Evolutionary conservation across 106 monocot genomes (phyloP).

Genomic region (Phalaenopsis aphrodite): DNA sequence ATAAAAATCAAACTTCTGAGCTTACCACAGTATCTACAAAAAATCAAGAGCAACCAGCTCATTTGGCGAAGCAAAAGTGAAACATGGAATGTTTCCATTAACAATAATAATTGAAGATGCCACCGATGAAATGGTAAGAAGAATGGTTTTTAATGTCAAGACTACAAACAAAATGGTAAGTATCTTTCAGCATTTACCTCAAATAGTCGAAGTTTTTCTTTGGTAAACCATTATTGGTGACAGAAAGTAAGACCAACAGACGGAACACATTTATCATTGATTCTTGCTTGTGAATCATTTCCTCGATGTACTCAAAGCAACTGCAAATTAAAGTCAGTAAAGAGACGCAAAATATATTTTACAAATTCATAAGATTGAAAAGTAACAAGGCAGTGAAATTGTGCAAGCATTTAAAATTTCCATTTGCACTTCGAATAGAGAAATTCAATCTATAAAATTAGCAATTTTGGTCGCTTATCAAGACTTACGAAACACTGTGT

Average conservation of each 20-base stretch:
- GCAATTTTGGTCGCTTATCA: not conserved
- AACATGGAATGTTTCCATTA: not conserved
- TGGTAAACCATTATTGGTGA: constrained; percentile 87
- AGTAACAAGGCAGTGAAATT: not conserved
- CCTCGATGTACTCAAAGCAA: constrained; percentile 97
- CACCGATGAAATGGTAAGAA: not conserved
- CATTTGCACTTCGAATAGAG: not conserved
- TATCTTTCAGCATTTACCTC: constrained; percentile 33
- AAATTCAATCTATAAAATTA: not conserved
- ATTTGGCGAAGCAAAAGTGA: not conserved
- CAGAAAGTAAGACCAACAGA: constrained; percentile 76
- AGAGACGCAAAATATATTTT: not conserved
- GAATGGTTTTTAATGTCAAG: not conserved
- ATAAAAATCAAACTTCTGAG: not conserved
- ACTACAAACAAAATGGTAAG: not conserved
- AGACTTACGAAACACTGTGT: not conserved
- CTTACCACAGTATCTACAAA: not conserved
- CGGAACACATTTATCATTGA: constrained; percentile 74
- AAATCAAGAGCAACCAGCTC: not conserved
- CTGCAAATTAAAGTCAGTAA: constrained; percentile 29
- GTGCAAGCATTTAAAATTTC: not conserved
- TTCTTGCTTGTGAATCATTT: constrained; percentile 99
- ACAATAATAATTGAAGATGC: not conserved
- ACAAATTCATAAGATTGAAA: not conserved
- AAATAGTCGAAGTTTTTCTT: constrained; percentile 91